These are phyloP conservation scores for Fagus crenata DNA, from an alignment of 306 rosid species.

Conservation along the genomic window DNA sequence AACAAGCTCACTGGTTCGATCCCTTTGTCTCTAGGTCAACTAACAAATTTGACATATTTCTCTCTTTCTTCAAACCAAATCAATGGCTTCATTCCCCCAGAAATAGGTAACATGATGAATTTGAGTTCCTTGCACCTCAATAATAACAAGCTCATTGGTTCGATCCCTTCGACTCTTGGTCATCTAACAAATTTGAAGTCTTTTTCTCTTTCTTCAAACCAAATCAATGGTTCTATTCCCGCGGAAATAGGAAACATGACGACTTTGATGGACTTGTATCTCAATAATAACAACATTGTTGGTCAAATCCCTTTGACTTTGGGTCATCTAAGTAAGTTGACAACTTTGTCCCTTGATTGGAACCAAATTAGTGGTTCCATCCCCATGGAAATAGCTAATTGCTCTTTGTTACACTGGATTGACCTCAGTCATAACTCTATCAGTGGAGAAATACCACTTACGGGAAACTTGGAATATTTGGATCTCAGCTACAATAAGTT, in stretches of 20 bases:
- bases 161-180: background rate
- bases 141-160: background rate
- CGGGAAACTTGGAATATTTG: too few species aligned
- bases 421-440: background rate
- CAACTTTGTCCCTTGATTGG: background rate
- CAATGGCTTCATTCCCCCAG: background rate
- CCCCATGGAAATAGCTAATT: too few species aligned
- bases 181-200: too few species aligned
- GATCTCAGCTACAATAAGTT: too few species aligned
- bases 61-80: background rate
- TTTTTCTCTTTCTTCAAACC: too few species aligned
- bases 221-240: too few species aligned
- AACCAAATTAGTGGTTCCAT: background rate
- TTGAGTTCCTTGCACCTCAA: fast-evolving
- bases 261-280: fast-evolving
- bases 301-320: background rate
- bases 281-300: too few species aligned
- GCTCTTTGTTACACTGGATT: too few species aligned
- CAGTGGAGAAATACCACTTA: too few species aligned
- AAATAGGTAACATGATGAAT: background rate
- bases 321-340: background rate
- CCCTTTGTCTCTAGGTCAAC: background rate
- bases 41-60: background rate
- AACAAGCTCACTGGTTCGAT: background rate
- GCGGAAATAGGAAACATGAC: too few species aligned